These are phyloP conservation scores for Trichoderma atrobrunneum DNA, from an alignment of 2,329 filamentous ascomycete genomes.

Conservation along the genomic window DNA sequence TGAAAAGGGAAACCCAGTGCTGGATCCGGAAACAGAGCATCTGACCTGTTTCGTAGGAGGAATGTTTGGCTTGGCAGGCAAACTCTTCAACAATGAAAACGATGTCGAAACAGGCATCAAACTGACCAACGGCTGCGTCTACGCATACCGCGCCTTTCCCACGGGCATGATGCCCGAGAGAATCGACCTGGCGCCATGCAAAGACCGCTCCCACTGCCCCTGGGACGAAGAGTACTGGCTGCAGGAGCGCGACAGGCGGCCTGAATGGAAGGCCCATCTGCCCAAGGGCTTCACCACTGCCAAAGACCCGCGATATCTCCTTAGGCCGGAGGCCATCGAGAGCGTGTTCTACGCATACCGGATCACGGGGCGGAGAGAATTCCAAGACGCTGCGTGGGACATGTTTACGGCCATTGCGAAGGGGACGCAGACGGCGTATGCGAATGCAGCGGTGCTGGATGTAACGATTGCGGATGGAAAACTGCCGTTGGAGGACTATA, in stretches of 20 bases:
- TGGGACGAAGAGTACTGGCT: slow-evolving; percentile 46
- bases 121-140: slow-evolving; percentile 52
- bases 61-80: slow-evolving; percentile 48
- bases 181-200: slow-evolving; percentile 43
- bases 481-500: slow-evolving; percentile 39
- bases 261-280: slow-evolving; percentile 32
- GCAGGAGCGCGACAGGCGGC: slow-evolving; percentile 44
- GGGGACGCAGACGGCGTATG: slow-evolving; percentile 57
- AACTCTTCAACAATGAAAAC: slow-evolving; percentile 39
- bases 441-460: slow-evolving; percentile 63
- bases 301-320: slow-evolving; percentile 56
- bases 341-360: slow-evolving; percentile 76
- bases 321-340: slow-evolving; percentile 76
- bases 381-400: slow-evolving; percentile 66
- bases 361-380: slow-evolving; percentile 62
- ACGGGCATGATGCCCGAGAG: slow-evolving; percentile 54
- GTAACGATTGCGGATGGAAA: slow-evolving; percentile 38
- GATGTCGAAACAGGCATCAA: slow-evolving; percentile 45
- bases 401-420: slow-evolving; percentile 65
- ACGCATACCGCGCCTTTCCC: slow-evolving; percentile 47
- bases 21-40: slow-evolving; percentile 41
- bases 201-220: slow-evolving; percentile 32
- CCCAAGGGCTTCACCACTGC: slow-evolving; percentile 55
- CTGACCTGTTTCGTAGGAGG: slow-evolving; percentile 52
- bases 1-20: slow-evolving; percentile 22